Base-by-base conservation (phyloP, 2,329 filamentous ascomycete species). In the Ascochyta lentis region DNA sequence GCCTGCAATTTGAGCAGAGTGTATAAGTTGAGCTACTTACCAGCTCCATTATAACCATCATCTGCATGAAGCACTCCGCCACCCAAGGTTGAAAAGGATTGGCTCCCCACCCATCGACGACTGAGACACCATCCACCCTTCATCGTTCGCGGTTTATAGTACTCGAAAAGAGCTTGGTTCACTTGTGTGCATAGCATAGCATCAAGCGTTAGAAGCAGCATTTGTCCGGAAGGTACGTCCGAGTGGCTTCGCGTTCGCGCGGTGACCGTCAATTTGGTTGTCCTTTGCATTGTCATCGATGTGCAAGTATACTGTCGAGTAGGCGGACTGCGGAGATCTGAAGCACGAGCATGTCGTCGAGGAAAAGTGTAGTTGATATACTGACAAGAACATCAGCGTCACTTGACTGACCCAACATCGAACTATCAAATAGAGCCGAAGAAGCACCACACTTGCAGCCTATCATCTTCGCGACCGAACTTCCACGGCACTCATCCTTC, bases 21-120 rank as follows among this genome's bases (percentile, higher is more conserved):
- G 71, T 75, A 75, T 75, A 75, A 75, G 69, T 72, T 62, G 68
- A 62, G 48, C 53, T 62, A 56, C 54, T 60, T 50, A 65, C 62
- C 69, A 58, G 65, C 66, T 65, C 63, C 48, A 61, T 51, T 51
- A 56, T 54, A 58, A 55, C 49, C 54, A 59, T 58, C 49, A 49
- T 56, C 51, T 66, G 64, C 67, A 72, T 66, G 49, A 67, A 69
- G 67, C 58, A 61, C 45, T 63, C 53, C 62, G 65, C 64, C 62
- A 63, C 61, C 42, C 62, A 56, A 56, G 49, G 31, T 60, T 58
- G 48, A 45, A 61, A 70, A 59, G 62, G 67, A 71, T 67, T 70
- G 67, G 68, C 58, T 64, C 46, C 47, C 45, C 45, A 58, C 44
- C 39, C 58, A 48, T 55, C 60, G 47, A 58, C 53, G 57, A 67